A percentile compares a stretch with the other conserved stretches of the same genome.
These are phyloP conservation scores for Pontederia paniculata DNA, from an alignment of 176 grass and related monocot species.

Conservation along the genomic window DNA sequence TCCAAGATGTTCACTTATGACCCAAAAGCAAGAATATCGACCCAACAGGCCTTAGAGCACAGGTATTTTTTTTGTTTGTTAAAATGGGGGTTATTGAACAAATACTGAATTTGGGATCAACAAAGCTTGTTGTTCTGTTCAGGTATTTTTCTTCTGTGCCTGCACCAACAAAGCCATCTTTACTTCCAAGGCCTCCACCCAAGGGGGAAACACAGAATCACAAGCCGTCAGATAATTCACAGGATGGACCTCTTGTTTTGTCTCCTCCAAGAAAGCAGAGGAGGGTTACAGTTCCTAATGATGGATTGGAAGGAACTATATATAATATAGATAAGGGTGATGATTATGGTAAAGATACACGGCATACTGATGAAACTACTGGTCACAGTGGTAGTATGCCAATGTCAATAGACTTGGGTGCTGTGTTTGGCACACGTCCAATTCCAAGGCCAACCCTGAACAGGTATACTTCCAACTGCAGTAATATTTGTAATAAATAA, in stretches of 20 bases:
- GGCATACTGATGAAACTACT: conserved; percentile 36
- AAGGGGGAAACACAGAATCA: conserved; percentile 58
- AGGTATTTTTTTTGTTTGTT: conserved; percentile 36
- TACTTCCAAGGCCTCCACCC: conserved; percentile 57
- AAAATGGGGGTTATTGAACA: not conserved
- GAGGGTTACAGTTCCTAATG: conserved; percentile 50
- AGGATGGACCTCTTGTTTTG: conserved; percentile 55
- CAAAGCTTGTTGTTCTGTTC: conserved; percentile 3
- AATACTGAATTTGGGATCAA: not conserved
- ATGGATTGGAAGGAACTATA: conserved; percentile 42
- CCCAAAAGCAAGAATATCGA: conserved; percentile 88
- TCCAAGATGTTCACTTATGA: conserved; percentile 95
- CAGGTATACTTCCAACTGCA: conserved; percentile 28
- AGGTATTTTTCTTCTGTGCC: conserved; percentile 92
- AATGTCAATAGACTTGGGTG: conserved; percentile 93
- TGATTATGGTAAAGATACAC: conserved; percentile 38
- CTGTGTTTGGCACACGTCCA: conserved; percentile 70
- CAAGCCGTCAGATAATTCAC: conserved; percentile 48
- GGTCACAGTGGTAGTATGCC: conserved; percentile 64
- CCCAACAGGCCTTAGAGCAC: conserved; percentile 94
- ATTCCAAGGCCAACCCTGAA: conserved; percentile 67
- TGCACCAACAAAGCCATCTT: conserved; percentile 71
- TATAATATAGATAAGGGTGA: conserved; percentile 34
- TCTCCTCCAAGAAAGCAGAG: conserved; percentile 84
- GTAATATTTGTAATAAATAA: not conserved